Conservation (phyloP, 768 basidiomycete genomes). For the Suillus subalutaceus region DNA sequence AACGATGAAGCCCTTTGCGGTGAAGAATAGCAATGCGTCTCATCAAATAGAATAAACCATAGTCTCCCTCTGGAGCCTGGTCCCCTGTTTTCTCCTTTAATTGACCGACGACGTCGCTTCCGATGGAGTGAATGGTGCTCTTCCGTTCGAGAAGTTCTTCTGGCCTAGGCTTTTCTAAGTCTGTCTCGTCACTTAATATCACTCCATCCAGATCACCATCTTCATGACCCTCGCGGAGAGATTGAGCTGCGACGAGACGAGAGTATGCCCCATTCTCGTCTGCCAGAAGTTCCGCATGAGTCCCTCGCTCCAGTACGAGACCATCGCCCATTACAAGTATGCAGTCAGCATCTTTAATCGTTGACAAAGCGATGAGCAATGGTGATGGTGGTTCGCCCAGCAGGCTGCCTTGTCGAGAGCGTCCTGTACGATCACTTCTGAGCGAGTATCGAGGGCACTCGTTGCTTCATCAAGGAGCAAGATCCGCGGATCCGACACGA, state of each 20-base stretch:
- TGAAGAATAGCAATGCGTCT: too few relatives aligned
- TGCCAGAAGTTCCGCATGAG: constrained; percentile 40
- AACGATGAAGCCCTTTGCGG: too few relatives aligned
- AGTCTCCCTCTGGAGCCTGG: too few relatives aligned
- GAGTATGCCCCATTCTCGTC: constrained; percentile 43
- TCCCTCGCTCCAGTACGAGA: constrained; percentile 45
- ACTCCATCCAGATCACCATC: background rate
- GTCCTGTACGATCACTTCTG: constrained; percentile 55
- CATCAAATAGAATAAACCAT: too few relatives aligned
- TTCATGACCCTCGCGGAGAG: constrained; percentile 36
- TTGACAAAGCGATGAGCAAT: constrained; percentile 37
- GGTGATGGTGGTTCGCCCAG: constrained; percentile 39
- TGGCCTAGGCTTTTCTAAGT: too few relatives aligned
- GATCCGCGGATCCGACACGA: constrained; percentile 51
- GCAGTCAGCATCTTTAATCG: constrained; percentile 48
- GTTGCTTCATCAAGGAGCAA: constrained; percentile 54
- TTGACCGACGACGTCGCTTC: too few relatives aligned
- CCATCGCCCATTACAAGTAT: constrained; percentile 50
- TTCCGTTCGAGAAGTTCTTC: too few relatives aligned
- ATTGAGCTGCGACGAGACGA: constrained; percentile 46
- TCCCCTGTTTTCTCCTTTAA: too few relatives aligned
- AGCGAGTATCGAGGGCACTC: constrained; percentile 50
- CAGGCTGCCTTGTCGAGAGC: constrained; percentile 54
- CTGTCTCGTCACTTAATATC: too few relatives aligned
- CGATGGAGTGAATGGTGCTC: too few relatives aligned